phyloP scores from a whole-genome alignment of 163 green algal genomes.

The Volvox carteri region DNA sequence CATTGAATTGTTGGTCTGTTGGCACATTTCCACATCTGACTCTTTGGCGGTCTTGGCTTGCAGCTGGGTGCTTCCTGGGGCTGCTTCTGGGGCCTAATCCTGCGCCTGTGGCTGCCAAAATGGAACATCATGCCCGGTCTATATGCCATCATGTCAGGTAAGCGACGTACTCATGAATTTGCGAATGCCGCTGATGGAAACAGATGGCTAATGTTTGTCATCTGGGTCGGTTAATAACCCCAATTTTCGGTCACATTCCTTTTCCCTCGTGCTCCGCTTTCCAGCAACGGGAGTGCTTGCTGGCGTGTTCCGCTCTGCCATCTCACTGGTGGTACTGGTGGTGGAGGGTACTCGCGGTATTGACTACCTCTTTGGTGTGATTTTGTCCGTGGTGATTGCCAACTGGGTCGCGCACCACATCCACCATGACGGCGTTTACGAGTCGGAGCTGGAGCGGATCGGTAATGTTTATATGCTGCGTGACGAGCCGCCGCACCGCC shows the following conservation, averaged over 20 bases:
- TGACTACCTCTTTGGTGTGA: constrained; percentile 91
- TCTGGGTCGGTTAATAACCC: too few relatives aligned
- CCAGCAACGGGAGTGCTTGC: constrained; percentile 76
- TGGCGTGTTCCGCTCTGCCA: constrained; percentile 79
- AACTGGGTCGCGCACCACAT: constrained; percentile 90
- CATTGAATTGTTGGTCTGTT: too few relatives aligned
- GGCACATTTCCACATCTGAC: too few relatives aligned
- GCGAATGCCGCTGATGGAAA: too few relatives aligned
- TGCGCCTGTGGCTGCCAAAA: constrained; percentile 70
- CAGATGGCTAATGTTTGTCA: too few relatives aligned
- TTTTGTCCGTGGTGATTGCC: constrained; percentile 87
- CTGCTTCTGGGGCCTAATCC: constrained; percentile 71
- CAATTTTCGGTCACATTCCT: too few relatives aligned
- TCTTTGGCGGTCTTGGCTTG: not conserved
- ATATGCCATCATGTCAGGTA: constrained; percentile 87
- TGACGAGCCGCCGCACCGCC: constrained; percentile 81
- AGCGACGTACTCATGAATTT: not conserved
- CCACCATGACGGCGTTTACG: constrained; percentile 92
- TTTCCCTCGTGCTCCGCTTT: constrained; percentile 39
- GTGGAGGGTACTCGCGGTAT: constrained; percentile 92
- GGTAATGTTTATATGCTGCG: constrained; percentile 88
- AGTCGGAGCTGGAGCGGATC: constrained; percentile 90
- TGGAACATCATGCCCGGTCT: constrained; percentile 90
- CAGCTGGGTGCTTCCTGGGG: constrained; percentile 81
- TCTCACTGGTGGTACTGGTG: constrained; percentile 94